Evolutionary conservation across 202 grass and related monocot species (phyloP), one percentile per base, ranked within the genome.

Genomic region (Carex sylvatica): DNA sequence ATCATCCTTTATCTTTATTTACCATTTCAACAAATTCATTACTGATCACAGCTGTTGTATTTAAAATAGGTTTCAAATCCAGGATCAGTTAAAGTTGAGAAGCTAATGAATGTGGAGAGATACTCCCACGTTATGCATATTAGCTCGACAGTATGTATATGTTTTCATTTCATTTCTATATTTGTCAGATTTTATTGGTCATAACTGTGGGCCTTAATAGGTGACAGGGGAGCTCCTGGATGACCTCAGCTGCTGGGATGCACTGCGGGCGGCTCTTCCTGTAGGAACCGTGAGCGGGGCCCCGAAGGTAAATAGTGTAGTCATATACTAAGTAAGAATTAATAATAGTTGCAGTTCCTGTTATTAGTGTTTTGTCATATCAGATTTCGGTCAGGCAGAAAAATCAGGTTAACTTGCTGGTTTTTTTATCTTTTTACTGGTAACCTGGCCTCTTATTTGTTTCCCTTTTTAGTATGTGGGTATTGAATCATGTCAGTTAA

Each of bases 101-200:
- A 93, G 71, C 86, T 98, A 16, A 98, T 98, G 95, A 91, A 95
- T 75, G 61, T 98, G 36, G 95, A 98, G 79, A 78, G 89, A 70
- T 98, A 98, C 85, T 98, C 95, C 0, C 95, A 98, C 84, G 92
- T 98, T 58, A 98, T 98, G 95, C 95, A 98, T 56, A 94, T 94
- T 33, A 94, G 92, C 61, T 94, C 92, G 22, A 94, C 89, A 2
- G 92, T 91, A 88, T 86, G 89, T 11, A 13, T 74, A 65, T 23
- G 1, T 65, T 77, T 81, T 78, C 16, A 35, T 22, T 60, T 14
- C 20, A 51, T 70, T 70, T 42, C 3, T 33, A 12, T 20, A 69
- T 52, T 84, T 35, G 46, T 56, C 10, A 33, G 38, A 55, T 71
- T 65, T 56, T 64, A 74, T 28, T 16, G 7, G 54, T 20, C 75